A percentile compares a stretch with the other conserved stretches of the same genome.
phyloP scores from a whole-genome alignment of 305 asterid species.

The Rubia occidens region DNA sequence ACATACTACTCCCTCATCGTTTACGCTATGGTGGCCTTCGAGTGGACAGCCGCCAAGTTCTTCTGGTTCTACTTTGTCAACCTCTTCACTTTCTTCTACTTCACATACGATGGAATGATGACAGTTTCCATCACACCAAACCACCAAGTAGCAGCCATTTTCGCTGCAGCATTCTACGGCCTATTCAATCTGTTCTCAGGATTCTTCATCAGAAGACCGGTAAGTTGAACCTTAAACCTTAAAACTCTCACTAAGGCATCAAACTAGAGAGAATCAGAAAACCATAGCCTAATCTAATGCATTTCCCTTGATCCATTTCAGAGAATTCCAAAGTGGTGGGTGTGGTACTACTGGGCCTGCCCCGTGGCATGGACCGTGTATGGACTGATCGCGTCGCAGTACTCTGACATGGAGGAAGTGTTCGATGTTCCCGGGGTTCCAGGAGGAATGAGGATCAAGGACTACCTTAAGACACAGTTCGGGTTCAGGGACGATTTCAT shows the following conservation, averaged over 20 bases:
- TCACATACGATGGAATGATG: conserved; percentile 95
- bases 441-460: conserved; percentile 39
- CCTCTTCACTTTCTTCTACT: conserved; percentile 72
- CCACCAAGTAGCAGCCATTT: conserved; percentile 76
- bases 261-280: neutral
- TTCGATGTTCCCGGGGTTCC: conserved; percentile 40
- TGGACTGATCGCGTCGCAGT: conserved; percentile 73
- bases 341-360: conserved; percentile 66
- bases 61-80: conserved; percentile 80
- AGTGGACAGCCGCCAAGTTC: conserved; percentile 76
- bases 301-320: conserved; percentile 7
- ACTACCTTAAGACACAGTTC: conserved; percentile 45
- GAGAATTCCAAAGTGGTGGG: conserved; percentile 34
- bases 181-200: conserved; percentile 83
- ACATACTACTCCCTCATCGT: conserved; percentile 61
- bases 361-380: conserved; percentile 93
- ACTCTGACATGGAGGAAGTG: conserved; percentile 43
- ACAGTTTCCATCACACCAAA: conserved; percentile 89
- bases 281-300: neutral
- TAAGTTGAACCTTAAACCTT: conserved; percentile 27
- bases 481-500: conserved; percentile 63
- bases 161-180: conserved; percentile 69
- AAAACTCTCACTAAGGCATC: neutral
- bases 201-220: conserved; percentile 84
- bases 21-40: conserved; percentile 73